These are phyloP conservation scores for Globisporangium acanthophoron DNA, from an alignment of 352 stramenopile species.

Conservation along the genomic window DNA sequence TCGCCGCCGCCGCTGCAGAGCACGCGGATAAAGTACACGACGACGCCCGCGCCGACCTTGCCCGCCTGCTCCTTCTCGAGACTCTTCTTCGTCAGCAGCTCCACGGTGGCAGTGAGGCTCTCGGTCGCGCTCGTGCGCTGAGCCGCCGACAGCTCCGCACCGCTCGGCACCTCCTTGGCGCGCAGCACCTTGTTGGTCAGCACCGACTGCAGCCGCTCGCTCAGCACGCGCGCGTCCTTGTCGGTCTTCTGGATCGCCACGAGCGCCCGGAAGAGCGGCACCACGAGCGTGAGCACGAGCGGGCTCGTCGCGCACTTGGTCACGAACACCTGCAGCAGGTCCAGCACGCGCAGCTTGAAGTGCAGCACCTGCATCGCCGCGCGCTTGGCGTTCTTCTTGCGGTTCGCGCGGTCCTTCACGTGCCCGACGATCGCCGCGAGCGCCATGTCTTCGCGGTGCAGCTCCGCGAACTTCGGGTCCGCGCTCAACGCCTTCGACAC, in stretches of 20 bases:
- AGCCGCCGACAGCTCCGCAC: constrained; percentile 7
- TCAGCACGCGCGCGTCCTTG: constrained; percentile 63
- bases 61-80: constrained; percentile 62
- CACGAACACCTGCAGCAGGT: constrained; percentile 73
- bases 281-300: constrained; percentile 42
- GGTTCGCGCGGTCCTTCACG: constrained; percentile 62
- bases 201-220: constrained; percentile 64
- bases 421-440: constrained; percentile 77
- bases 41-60: constrained; percentile 48
- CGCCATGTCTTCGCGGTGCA: constrained; percentile 76
- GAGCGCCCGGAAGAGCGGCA: constrained; percentile 60
- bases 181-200: constrained; percentile 65
- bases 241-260: constrained; percentile 47
- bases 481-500: constrained; percentile 62
- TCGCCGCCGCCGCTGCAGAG: constrained; percentile 20
- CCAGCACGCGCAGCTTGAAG: constrained; percentile 82
- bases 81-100: constrained; percentile 37
- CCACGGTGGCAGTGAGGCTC: constrained; percentile 29
- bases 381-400: constrained; percentile 73
- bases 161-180: constrained; percentile 39
- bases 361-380: constrained; percentile 65
- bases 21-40: constrained; percentile 61
- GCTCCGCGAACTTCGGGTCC: constrained; percentile 53
- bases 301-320: constrained; percentile 21
- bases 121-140: constrained; percentile 13